Base-by-base conservation (phyloP, 73 alveolate species). In the Stentor roeselii region DNA sequence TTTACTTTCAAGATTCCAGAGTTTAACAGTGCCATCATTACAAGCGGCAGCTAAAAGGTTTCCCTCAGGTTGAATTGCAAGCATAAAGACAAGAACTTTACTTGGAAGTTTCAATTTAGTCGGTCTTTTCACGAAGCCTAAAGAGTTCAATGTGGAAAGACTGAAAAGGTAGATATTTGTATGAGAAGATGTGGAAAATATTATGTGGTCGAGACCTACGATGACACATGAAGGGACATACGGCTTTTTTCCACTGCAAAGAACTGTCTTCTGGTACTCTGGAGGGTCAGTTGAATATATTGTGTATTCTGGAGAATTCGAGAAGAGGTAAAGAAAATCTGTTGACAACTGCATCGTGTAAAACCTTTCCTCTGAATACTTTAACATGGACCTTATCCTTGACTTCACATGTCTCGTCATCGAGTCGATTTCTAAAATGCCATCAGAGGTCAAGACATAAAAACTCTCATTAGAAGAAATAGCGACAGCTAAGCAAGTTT, bases 141-240 rank as follows among this genome's bases (percentile, higher is more conserved):
- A 40, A 21, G n/a, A 21, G 14, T 21, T 2, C 27, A 67, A 32
- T 27, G 80, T 21, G 37, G 37, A 67, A 21, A 67, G 21, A 21
- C 27, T 21, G 80, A 67, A 27, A 67, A 67, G 11, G 37, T 67
- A 67, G 21, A 67, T 67, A 67, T 34, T 67, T 21, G 27, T 30
- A 30, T 67, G 80, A 27, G 80, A 67, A n/a, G 34, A 30, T 15
- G 50, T 67, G 11, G 80, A 67, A 67, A 67, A 67, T 30, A 67
- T 67, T 21, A 67, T 67, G 2, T 21, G 37, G 0, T 34, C 80
- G 14, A 27, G 42, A 27, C 42, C 37, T 11, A 67, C n/a, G 21
- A 32, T 32, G 14, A 40, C 34, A 40, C 80, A 27, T 1, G 21
- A 32, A 21, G 80, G 80, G 14, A 67, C 37, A 67, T 67, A 67